Percentiles rank a stretch among this genome's conserved stretches.
These are phyloP conservation scores for Candida coquimbonensis DNA, from an alignment of 805 yeast genomes.

Conservation along the genomic window DNA sequence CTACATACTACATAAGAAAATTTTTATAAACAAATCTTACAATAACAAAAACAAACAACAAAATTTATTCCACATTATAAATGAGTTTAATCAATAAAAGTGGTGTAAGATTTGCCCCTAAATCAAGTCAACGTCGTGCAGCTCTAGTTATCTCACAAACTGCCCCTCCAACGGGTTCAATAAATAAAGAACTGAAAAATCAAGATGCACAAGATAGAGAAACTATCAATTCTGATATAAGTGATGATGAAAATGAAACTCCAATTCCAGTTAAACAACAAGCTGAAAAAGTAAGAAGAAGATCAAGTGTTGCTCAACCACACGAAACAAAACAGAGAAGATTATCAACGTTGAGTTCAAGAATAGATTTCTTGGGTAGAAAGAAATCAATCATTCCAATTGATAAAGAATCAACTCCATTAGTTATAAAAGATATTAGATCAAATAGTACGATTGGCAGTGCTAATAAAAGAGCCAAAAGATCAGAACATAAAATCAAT, in stretches of 20 bases:
- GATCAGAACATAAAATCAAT: not conserved
- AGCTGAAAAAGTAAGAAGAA: slow-evolving; percentile 7
- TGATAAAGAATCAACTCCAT: too few species aligned
- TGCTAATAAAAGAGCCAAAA: not conserved
- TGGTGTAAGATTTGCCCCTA: slow-evolving; percentile 62
- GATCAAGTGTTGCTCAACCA: slow-evolving; percentile 11
- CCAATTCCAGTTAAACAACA: slow-evolving; percentile 1
- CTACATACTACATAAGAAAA: too few species aligned
- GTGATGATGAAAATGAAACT: slow-evolving; percentile 8
- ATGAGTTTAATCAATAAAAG: slow-evolving; percentile 40
- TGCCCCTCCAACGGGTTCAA: slow-evolving; percentile 5
- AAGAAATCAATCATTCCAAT: slow-evolving; percentile 11
- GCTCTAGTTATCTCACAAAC: slow-evolving; percentile 19
- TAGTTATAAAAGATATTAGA: too few species aligned
- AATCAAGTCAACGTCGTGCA: slow-evolving; percentile 37
- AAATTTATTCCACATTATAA: slow-evolving; percentile 23
- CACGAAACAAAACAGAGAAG: slow-evolving; percentile 28
- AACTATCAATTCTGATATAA: slow-evolving; percentile 10
- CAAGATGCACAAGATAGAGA: slow-evolving; percentile 6
- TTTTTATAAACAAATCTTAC: not conserved
- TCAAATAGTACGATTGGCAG: too few species aligned
- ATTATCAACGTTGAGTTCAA: slow-evolving; percentile 31
- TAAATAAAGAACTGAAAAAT: slow-evolving; percentile 7
- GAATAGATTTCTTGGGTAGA: slow-evolving; percentile 26
- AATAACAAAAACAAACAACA: not conserved